Conservation (phyloP, 495 filamentous ascomycete species). For the Xylaria palmicola region DNA sequence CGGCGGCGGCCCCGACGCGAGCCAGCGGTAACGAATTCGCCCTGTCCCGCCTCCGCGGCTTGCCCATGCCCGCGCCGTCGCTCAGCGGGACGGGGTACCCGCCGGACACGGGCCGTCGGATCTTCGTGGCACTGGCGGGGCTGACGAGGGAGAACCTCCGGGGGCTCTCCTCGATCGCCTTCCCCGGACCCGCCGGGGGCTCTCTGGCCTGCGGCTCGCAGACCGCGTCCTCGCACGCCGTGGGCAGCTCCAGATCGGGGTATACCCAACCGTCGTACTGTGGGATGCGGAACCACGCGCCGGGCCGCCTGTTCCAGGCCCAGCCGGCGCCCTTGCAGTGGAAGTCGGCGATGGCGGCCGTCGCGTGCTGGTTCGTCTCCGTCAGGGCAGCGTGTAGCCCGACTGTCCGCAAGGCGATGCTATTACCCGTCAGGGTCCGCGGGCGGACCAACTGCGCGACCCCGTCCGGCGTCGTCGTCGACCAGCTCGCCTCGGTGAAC, state of each 20-base stretch:
- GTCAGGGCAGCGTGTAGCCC: conserved; percentile 11
- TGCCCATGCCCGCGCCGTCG: background rate
- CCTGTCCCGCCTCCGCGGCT: background rate
- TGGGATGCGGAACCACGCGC: conserved; percentile 29
- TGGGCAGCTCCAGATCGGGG: conserved; percentile 25
- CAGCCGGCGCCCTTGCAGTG: conserved; percentile 21
- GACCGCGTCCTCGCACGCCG: conserved; percentile 23
- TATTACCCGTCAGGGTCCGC: conserved; percentile 13
- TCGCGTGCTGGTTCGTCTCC: conserved; percentile 18
- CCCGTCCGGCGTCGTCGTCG: background rate
- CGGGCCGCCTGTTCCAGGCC: conserved; percentile 26
- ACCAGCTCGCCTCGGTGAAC: conserved; percentile 25
- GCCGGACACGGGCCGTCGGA: background rate
- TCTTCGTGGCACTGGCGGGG: conserved; percentile 2
- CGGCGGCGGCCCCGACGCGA: background rate
- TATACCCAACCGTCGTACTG: conserved; percentile 30
- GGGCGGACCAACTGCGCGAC: conserved; percentile 19
- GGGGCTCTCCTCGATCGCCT: background rate
- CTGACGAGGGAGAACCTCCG: background rate
- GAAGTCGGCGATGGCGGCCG: conserved; percentile 29
- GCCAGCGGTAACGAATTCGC: background rate
- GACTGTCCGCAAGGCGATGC: conserved; percentile 15
- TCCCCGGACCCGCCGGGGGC: too few relatives aligned
- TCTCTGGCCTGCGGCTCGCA: too few relatives aligned
- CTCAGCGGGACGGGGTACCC: conserved; percentile 1